phyloP scores from a whole-genome alignment of 1,284 basidiomycete species.

The Sparassis latifolia region DNA sequence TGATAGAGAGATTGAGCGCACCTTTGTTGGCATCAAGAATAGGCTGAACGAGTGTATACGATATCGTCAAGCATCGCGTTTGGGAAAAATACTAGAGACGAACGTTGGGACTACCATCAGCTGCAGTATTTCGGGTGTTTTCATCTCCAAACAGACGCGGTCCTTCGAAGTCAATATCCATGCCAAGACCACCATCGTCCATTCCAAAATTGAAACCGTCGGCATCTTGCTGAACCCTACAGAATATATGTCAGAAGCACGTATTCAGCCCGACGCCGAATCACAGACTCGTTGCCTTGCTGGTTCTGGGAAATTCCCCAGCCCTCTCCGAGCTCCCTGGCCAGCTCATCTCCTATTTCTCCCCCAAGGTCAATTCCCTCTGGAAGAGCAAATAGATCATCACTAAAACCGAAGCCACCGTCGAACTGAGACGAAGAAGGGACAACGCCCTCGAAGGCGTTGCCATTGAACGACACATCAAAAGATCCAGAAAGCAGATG shows the following conservation, averaged over 20 bases:
- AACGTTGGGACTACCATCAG: too few relatives aligned
- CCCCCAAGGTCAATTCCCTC: slow-evolving; percentile 55
- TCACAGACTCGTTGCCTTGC: background rate
- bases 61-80: too few relatives aligned
- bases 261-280: too few relatives aligned
- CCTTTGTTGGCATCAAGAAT: background rate
- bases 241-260: background rate
- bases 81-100: too few relatives aligned
- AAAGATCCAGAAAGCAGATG: slow-evolving; percentile 60
- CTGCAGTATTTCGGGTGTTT: too few relatives aligned
- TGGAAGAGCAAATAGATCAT: slow-evolving; percentile 42
- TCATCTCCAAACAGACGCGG: background rate
- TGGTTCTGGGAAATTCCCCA: slow-evolving; percentile 38
- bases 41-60: background rate
- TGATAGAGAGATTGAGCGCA: background rate
- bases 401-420: slow-evolving; percentile 43
- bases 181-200: slow-evolving; percentile 1
- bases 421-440: slow-evolving; percentile 53
- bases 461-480: slow-evolving; percentile 47
- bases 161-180: slow-evolving; percentile 3
- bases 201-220: slow-evolving; percentile 7
- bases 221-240: background rate
- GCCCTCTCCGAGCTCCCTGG: slow-evolving; percentile 62
- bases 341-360: slow-evolving; percentile 61
- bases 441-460: slow-evolving; percentile 27